phyloP scores from a whole-genome alignment of 306 rosid genomes.

The Carpinus viminea region DNA sequence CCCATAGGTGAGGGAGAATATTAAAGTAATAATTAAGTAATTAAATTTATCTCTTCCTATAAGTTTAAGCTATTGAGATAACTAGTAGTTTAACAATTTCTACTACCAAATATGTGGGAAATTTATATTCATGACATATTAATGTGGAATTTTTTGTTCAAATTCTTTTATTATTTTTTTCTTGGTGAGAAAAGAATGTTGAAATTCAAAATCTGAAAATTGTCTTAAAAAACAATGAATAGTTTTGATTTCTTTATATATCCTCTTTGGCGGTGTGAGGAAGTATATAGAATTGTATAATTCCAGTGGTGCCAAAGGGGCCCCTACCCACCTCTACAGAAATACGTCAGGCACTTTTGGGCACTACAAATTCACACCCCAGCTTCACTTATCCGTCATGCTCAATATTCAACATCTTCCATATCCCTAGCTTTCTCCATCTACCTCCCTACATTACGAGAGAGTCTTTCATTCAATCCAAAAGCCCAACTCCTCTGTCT shows the following conservation, averaged over 20 bases:
- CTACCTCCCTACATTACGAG: constrained; percentile 16
- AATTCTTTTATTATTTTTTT: not conserved
- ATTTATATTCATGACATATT: not conserved
- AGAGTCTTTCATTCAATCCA: constrained; percentile 9
- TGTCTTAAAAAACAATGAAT: not conserved
- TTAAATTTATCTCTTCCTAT: too few relatives aligned
- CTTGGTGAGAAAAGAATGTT: not conserved
- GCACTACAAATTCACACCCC: constrained; percentile 74
- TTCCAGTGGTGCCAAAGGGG: constrained; percentile 53
- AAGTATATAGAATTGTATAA: constrained; percentile 39
- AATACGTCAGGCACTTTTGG: constrained; percentile 40
- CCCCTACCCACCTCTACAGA: constrained; percentile 25
- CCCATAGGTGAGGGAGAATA: too few relatives aligned
- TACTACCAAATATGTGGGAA: too few relatives aligned
- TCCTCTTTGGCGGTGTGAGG: constrained; percentile 31
- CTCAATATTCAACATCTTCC: constrained; percentile 21
- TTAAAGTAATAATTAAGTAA: too few relatives aligned
- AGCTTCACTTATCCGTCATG: constrained; percentile 48
- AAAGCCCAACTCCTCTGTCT: not conserved
- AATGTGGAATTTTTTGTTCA: not conserved
- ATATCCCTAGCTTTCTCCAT: not conserved
- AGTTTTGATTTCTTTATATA: not conserved
- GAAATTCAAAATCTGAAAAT: not conserved
- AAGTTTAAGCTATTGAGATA: too few relatives aligned
- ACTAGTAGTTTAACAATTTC: too few relatives aligned